Conservation (phyloP, 176 grass and related monocot genomes). For the Aechmea fasciata region DNA sequence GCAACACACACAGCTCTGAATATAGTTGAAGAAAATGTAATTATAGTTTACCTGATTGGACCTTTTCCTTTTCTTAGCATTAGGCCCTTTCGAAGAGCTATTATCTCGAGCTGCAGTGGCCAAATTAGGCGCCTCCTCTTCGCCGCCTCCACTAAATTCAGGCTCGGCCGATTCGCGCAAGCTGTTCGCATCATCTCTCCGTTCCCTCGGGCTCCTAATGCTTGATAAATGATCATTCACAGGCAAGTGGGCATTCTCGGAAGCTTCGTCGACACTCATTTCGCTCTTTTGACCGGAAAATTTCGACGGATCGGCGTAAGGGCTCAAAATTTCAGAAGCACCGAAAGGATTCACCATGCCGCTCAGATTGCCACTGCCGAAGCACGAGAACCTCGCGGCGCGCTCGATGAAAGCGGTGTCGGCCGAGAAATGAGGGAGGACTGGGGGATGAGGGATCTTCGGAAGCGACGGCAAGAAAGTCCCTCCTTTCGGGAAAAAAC, state of each 20-base stretch:
- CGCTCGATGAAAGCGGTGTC: constrained; percentile 80
- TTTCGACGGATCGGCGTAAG: constrained; percentile 27
- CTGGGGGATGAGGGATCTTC: constrained; percentile 33
- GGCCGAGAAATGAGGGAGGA: constrained; percentile 48
- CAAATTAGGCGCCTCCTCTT: constrained; percentile 33
- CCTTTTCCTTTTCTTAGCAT: constrained; percentile 52
- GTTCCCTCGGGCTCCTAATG: constrained; percentile 14
- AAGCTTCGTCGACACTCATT: constrained; percentile 9
- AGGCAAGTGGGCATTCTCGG: constrained; percentile 4
- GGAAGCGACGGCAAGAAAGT: constrained; percentile 39
- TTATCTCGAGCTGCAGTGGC: constrained; percentile 42
- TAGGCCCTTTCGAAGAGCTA: constrained; percentile 27
- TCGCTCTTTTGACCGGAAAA: constrained; percentile 23
- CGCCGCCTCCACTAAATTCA: constrained; percentile 31
- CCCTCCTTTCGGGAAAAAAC: constrained; percentile 2
- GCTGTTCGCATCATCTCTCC: constrained; percentile 26
- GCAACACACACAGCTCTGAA: background rate
- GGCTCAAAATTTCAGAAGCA: constrained; percentile 23
- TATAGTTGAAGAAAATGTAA: background rate
- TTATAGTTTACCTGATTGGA: constrained; percentile 37
- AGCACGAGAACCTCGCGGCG: constrained; percentile 66
- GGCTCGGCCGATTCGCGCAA: constrained; percentile 22
- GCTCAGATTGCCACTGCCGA: constrained; percentile 17
- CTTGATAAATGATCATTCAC: constrained; percentile 18
- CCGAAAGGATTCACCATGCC: constrained; percentile 26